Conservation (phyloP, 208 protist species). For the Acanthamoeba lenticulata region DNA sequence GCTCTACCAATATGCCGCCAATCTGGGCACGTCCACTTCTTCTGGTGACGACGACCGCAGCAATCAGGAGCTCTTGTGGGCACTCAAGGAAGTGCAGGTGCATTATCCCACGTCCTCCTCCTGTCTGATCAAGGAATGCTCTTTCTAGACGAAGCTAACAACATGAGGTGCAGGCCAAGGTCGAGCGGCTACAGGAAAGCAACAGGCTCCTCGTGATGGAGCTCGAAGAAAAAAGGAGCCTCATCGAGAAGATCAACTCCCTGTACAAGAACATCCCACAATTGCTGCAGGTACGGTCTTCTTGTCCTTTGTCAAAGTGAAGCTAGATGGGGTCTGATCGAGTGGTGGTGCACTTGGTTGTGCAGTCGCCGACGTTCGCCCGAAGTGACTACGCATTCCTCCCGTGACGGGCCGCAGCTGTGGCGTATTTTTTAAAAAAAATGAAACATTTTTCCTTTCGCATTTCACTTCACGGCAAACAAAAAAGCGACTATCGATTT, state of each 20-base stretch:
- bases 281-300: background rate
- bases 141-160: background rate
- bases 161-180: slow-evolving; percentile 38
- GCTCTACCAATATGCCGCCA: too few relatives aligned
- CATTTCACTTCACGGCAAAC: background rate
- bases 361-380: too few relatives aligned
- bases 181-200: slow-evolving; percentile 38
- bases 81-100: slow-evolving; percentile 41
- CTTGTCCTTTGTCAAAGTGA: background rate
- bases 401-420: too few relatives aligned
- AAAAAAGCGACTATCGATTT: background rate
- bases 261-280: slow-evolving; percentile 49
- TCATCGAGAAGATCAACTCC: slow-evolving; percentile 59
- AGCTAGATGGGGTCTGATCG: too few relatives aligned
- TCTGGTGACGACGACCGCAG: background rate
- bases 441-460: too few relatives aligned
- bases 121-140: background rate
- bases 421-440: too few relatives aligned
- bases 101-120: background rate
- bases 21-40: too few relatives aligned
- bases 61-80: slow-evolving; percentile 44
- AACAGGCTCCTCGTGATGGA: background rate
- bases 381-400: too few relatives aligned
- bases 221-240: slow-evolving; percentile 36
- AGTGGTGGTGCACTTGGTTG: too few relatives aligned